Conservation (phyloP, 202 grass and related monocot species). For the Carex arenaria region DNA sequence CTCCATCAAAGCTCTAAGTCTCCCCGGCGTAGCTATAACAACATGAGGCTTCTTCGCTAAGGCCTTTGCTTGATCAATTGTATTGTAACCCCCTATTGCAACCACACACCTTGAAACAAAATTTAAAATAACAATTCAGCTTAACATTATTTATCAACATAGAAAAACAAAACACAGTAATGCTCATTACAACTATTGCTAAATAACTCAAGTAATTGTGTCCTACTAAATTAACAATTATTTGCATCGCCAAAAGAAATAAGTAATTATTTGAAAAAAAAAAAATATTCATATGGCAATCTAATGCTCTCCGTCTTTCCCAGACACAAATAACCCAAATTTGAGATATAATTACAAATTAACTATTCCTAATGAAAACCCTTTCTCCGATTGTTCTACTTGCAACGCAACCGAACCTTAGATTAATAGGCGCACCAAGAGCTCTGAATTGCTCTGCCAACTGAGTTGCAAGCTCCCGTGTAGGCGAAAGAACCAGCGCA, state of each 20-base stretch:
- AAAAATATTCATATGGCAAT: neutral
- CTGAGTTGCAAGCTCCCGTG: slow-evolving; percentile 83
- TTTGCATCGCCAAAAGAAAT: neutral
- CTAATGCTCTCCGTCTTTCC: neutral
- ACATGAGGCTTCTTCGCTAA: slow-evolving; percentile 63
- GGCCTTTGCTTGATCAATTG: slow-evolving; percentile 64
- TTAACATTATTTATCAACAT: neutral
- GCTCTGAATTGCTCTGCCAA: slow-evolving; percentile 89
- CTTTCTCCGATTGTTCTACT: neutral
- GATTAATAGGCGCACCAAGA: slow-evolving; percentile 59
- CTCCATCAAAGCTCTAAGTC: slow-evolving; percentile 65
- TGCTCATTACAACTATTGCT: neutral
- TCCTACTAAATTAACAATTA: neutral
- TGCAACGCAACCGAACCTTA: slow-evolving; percentile 19
- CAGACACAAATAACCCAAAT: neutral
- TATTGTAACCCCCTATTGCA: slow-evolving; percentile 72
- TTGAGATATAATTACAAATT: neutral
- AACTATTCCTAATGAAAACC: neutral
- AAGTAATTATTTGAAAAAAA: neutral
- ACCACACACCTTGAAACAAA: slow-evolving; percentile 42
- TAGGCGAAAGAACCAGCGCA: slow-evolving; percentile 66
- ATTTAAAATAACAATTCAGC: neutral
- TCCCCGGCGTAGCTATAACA: slow-evolving; percentile 72
- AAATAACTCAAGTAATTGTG: neutral
- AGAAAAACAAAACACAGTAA: neutral